These are phyloP conservation scores for Thelephora terrestris DNA, from an alignment of 1,284 basidiomycete genomes.

Conservation along the genomic window DNA sequence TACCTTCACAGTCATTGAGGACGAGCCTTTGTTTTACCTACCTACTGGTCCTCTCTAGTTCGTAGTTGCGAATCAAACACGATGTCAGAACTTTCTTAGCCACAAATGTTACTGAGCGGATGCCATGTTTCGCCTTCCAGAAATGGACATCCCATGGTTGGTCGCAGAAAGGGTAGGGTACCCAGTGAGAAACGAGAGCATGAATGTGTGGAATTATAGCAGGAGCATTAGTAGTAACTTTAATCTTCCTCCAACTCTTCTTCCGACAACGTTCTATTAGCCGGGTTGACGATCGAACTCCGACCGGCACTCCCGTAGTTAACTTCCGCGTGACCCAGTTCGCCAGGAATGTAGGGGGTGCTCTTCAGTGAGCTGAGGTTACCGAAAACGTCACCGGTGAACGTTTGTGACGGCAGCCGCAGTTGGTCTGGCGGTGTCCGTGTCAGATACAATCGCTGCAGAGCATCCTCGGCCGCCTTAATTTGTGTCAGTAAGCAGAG, in stretches of 20 bases:
- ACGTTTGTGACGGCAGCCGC: conserved; percentile 62
- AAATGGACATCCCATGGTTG: too few relatives aligned
- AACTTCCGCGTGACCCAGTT: conserved; percentile 52
- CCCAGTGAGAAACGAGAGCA: too few relatives aligned
- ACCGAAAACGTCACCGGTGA: conserved; percentile 44
- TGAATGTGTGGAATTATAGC: too few relatives aligned
- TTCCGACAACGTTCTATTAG: conserved; percentile 12
- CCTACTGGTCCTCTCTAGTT: too few relatives aligned
- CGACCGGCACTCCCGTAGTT: conserved; percentile 56
- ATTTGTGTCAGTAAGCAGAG: conserved; percentile 3
- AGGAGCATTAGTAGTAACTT: background rate
- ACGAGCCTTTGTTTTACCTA: too few relatives aligned
- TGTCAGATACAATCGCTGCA: conserved; percentile 75
- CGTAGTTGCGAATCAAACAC: too few relatives aligned
- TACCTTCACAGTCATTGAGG: too few relatives aligned
- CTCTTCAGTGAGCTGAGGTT: conserved; percentile 19
- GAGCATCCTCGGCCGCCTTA: conserved; percentile 78
- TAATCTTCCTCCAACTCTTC: conserved; percentile 15
- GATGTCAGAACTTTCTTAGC: too few relatives aligned
- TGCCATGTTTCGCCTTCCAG: too few relatives aligned
- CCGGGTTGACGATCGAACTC: conserved; percentile 20
- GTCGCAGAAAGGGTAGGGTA: too few relatives aligned
- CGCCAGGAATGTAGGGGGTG: conserved; percentile 40
- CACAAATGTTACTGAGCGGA: too few relatives aligned
- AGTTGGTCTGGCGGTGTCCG: conserved; percentile 55